Conservation (phyloP, 2,329 filamentous ascomycete species). For the Xylaria hypoxylon region DNA sequence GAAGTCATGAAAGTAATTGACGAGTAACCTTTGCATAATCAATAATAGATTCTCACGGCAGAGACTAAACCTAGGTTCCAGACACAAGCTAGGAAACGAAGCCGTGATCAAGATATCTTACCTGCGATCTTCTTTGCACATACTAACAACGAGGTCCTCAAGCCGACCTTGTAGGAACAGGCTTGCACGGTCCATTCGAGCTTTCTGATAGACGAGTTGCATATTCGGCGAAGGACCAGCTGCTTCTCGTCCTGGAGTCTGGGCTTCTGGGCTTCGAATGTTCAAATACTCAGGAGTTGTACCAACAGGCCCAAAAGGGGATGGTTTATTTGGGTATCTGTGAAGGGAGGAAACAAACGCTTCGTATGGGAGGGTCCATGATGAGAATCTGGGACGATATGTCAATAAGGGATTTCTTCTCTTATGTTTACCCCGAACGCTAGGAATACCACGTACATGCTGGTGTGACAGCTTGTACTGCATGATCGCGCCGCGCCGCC, state of each 20-base stretch:
- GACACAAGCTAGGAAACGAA: too few species aligned
- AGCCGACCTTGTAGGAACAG: slow-evolving; percentile 24
- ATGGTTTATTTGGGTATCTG: background rate
- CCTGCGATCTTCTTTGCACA: slow-evolving; percentile 23
- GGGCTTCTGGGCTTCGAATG: slow-evolving; percentile 6
- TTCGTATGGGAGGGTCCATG: slow-evolving; percentile 25
- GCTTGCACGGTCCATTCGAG: slow-evolving; percentile 1
- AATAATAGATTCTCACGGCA: background rate
- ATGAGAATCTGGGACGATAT: slow-evolving; percentile 7
- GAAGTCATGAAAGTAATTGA: slow-evolving; percentile 24
- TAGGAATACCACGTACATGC: too few species aligned
- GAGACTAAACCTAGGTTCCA: too few species aligned
- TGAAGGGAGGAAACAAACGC: slow-evolving; percentile 19
- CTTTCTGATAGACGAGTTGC: slow-evolving; percentile 29
- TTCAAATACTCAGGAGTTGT: slow-evolving; percentile 15
- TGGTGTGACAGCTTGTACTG: background rate
- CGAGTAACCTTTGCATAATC: slow-evolving; percentile 5
- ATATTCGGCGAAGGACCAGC: slow-evolving; percentile 19
- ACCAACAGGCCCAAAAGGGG: background rate
- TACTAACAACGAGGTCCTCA: slow-evolving; percentile 9
- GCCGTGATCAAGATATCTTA: background rate
- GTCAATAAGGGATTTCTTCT: background rate
- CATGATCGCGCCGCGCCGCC: background rate
- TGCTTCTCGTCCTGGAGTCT: slow-evolving; percentile 6
- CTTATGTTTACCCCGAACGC: too few species aligned